phyloP scores from a whole-genome alignment of 495 filamentous ascomycete species.

The Hypoxylon subgilvum region DNA sequence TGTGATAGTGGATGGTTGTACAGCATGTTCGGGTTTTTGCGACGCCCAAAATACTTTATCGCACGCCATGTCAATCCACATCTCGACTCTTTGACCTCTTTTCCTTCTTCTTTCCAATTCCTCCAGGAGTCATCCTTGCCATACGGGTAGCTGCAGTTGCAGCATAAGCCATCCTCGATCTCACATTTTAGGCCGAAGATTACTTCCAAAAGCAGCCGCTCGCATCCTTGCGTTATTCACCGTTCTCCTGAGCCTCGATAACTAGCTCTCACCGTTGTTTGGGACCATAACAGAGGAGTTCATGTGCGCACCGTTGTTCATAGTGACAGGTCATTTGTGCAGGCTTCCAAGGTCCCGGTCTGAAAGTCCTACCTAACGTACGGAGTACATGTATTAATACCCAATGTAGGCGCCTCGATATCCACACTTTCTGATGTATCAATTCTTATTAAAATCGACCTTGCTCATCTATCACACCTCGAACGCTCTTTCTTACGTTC shows the following conservation, averaged over 20 bases:
- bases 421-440: too few species aligned
- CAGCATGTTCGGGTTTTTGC: slow-evolving; percentile 22
- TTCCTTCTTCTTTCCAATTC: neutral
- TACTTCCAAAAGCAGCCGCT: slow-evolving; percentile 18
- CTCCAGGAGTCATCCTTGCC: slow-evolving; percentile 11
- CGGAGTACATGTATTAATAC: too few species aligned
- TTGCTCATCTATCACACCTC: too few species aligned
- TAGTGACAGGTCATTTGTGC: too few species aligned
- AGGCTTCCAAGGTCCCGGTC: neutral
- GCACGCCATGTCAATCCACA: slow-evolving; percentile 17
- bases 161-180: slow-evolving; percentile 23
- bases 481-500: too few species aligned
- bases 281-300: slow-evolving; percentile 1
- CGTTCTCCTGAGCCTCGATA: neutral
- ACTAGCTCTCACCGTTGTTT: neutral
- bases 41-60: neutral
- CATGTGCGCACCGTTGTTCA: neutral
- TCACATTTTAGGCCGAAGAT: slow-evolving; percentile 21
- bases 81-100: neutral
- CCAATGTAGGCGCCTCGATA: too few species aligned
- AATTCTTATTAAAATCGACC: too few species aligned
- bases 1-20: slow-evolving; percentile 15
- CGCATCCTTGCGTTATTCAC: slow-evolving; percentile 16
- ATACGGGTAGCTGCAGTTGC: slow-evolving; percentile 21
- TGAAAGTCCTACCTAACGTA: too few species aligned